These are phyloP conservation scores for Wakefieldia striispora DNA, from an alignment of 768 basidiomycete genomes.

Conservation along the genomic window DNA sequence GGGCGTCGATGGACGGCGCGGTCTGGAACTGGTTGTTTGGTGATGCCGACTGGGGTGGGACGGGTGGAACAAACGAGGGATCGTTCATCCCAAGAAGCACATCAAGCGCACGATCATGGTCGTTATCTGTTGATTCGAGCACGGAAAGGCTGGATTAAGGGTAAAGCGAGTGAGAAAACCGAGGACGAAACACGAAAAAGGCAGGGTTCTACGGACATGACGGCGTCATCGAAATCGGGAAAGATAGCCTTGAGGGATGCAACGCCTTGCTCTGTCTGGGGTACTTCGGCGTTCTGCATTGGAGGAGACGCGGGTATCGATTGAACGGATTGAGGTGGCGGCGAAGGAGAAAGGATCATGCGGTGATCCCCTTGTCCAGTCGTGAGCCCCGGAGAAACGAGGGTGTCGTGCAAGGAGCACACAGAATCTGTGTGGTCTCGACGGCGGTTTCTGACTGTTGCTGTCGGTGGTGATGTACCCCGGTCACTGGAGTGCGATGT, in stretches of 20 bases:
- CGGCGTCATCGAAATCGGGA: slow-evolving; percentile 73
- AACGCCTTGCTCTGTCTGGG: slow-evolving; percentile 44
- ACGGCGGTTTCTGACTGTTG: not conserved
- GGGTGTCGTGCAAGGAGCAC: not conserved
- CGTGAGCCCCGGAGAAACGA: not conserved
- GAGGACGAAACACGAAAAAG: not conserved
- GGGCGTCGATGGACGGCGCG: slow-evolving; percentile 25
- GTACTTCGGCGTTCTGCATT: not conserved
- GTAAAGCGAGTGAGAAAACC: not conserved
- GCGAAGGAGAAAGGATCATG: slow-evolving; percentile 22
- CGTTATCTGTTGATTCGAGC: slow-evolving; percentile 64
- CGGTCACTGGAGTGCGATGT: not conserved
- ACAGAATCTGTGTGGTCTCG: not conserved
- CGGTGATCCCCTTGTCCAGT: slow-evolving; percentile 1
- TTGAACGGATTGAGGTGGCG: slow-evolving; percentile 9
- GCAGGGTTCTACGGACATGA: slow-evolving; percentile 48
- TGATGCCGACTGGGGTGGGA: not conserved
- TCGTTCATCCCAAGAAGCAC: slow-evolving; percentile 82
- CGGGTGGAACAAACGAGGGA: slow-evolving; percentile 59
- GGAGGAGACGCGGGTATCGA: not conserved
- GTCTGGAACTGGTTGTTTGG: not conserved
- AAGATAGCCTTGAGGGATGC: slow-evolving; percentile 65
- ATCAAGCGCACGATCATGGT: slow-evolving; percentile 77
- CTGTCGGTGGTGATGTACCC: not conserved
- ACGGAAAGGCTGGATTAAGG: slow-evolving; percentile 52